Conservation (phyloP, 208 protist genomes). For the Phytomonas sp. region DNA sequence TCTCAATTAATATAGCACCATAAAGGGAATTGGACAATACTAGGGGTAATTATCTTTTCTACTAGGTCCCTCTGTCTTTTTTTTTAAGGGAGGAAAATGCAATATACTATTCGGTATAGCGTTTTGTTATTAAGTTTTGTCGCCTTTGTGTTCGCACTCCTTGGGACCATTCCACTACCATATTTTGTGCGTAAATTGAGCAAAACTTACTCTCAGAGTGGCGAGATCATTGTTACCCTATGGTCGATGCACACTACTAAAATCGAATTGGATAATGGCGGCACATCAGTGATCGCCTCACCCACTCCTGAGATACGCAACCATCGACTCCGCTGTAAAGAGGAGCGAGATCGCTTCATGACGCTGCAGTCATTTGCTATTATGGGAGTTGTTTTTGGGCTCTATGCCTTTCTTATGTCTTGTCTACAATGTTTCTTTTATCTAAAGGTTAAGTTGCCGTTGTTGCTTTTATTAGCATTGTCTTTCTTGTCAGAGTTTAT, state of each 20-base stretch:
- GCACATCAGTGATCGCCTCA: constrained; percentile 9
- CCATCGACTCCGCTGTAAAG: constrained; percentile 34
- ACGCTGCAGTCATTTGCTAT: constrained; percentile 33
- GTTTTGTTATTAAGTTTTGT: constrained; percentile 26
- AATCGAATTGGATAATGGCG: constrained; percentile 13
- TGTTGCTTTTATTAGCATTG: constrained; percentile 39
- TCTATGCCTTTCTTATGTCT: constrained; percentile 30
- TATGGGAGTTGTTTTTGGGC: constrained; percentile 30
- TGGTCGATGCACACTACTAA: constrained; percentile 21
- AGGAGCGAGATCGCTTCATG: constrained; percentile 15
- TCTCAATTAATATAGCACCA: background rate
- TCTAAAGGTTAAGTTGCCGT: constrained; percentile 38
- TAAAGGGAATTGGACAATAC: background rate
- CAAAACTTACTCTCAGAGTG: constrained; percentile 16
- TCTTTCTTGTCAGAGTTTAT: constrained; percentile 25
- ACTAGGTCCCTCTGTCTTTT: background rate
- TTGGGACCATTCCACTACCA: constrained; percentile 31
- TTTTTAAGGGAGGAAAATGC: constrained; percentile 3
- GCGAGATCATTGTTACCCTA: constrained; percentile 23
- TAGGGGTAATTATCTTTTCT: background rate
- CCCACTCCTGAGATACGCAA: constrained; percentile 22
- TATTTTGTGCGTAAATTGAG: constrained; percentile 18
- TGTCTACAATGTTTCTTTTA: constrained; percentile 31
- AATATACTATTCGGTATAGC: constrained; percentile 10
- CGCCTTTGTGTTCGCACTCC: constrained; percentile 26